Evolutionary conservation across 495 filamentous ascomycete genomes (phyloP).

Genomic region (Penicillium arizonense): DNA sequence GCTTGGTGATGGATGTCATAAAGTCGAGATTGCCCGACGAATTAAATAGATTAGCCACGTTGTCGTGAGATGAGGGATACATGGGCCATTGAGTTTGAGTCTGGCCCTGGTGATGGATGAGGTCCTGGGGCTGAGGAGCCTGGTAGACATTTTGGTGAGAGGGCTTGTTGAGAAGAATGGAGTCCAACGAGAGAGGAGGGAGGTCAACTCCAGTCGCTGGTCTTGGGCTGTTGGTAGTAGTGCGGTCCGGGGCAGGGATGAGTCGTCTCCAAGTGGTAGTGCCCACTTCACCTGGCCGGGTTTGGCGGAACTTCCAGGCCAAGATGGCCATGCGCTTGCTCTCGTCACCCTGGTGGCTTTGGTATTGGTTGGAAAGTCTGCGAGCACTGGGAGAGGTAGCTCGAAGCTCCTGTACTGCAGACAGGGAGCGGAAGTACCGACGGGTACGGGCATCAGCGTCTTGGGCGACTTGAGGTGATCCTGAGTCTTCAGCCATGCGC

Average conservation of each 20-base stretch:
- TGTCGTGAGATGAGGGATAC: slow-evolving; percentile 37
- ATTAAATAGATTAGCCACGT: slow-evolving; percentile 37
- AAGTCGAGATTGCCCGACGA: slow-evolving; percentile 36
- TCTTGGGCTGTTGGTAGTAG: slow-evolving; percentile 37
- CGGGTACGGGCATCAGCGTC: slow-evolving; percentile 39
- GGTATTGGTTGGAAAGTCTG: slow-evolving; percentile 31
- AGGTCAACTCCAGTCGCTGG: slow-evolving; percentile 36
- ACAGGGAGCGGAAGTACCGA: slow-evolving; percentile 41
- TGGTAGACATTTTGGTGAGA: slow-evolving; percentile 35
- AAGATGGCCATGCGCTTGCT: slow-evolving; percentile 49
- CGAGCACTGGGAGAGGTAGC: slow-evolving; percentile 33
- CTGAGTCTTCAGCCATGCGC: slow-evolving; percentile 34
- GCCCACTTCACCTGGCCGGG: slow-evolving; percentile 40
- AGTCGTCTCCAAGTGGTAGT: slow-evolving; percentile 54
- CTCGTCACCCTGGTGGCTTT: slow-evolving; percentile 27
- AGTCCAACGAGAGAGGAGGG: slow-evolving; percentile 40
- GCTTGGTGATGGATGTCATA: slow-evolving; percentile 34
- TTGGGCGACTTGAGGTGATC: slow-evolving; percentile 30
- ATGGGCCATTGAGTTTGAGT: slow-evolving; percentile 40
- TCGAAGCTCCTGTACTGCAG: slow-evolving; percentile 51
- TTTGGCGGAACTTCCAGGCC: slow-evolving; percentile 54
- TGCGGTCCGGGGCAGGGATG: slow-evolving; percentile 41
- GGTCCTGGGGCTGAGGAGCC: slow-evolving; percentile 30
- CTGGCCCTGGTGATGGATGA: slow-evolving; percentile 28
- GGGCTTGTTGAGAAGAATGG: slow-evolving; percentile 36